Evolutionary conservation across 106 monocot species (phyloP), one percentile per base, ranked within the genome.

Genomic region (Acorus gramineus): DNA sequence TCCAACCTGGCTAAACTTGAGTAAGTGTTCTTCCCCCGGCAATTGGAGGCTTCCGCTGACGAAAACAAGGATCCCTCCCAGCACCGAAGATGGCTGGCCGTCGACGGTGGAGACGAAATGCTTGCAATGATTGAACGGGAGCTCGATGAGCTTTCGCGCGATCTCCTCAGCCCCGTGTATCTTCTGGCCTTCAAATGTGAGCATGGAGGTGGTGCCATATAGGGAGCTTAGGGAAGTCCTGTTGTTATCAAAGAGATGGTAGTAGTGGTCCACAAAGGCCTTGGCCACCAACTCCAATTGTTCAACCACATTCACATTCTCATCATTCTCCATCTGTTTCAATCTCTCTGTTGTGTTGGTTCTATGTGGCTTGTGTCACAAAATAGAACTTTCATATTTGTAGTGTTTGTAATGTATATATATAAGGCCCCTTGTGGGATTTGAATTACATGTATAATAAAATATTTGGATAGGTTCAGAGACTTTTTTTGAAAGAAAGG

Each of bases 241-340:
- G 71, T 68, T 63, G 10, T 73, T 70, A 60, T 86, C 82, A 52
- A 86, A 86, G 49, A 76, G 69, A 46, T 62, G 55, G 82, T 80
- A 86, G 76, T 86, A 86, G 77, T 86, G 80, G 3, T 79, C 82
- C 42, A 86, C 86, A 63, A 86, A 86, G 46, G 82, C 82, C 73
- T 71, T 77, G n/a, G 79, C 82, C 47, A 86, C 82, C 64, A 65
- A 8, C 66, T 84, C 84, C 1, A 54, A 3, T 57, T 73, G 78
- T n/a, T 73, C 60, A 44, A 57, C 73, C 49, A 46, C 4, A 47
- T 10, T 55, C 50, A 8, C 48, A 6, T 44, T 65, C 53, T 28
- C 59, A 5, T 65, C 57, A 13, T 52, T 55, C 3, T 68, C 61
- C 50, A 42, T 56, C 4, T 51, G 13, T 11, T 5, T 50, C 42